Base-by-base conservation (phyloP, 129 eudicot genomes). In the Artemisia argyi region DNA sequence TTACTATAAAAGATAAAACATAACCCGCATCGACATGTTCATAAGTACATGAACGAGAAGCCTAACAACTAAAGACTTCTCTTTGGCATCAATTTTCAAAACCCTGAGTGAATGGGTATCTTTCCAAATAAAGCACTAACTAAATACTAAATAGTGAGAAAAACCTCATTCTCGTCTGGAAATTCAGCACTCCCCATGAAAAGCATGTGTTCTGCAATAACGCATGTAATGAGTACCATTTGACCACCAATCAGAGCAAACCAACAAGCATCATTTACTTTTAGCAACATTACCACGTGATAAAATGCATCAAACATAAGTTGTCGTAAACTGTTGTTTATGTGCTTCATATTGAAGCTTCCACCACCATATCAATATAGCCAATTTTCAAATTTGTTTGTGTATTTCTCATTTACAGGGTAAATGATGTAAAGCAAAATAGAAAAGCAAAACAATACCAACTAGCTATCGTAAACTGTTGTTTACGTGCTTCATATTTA, bases 141-240 rank as follows among this genome's bases (percentile, higher is more conserved):
- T 24, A 73, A 64, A 69, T 52, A 78, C 54, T 60, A 55, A 49
- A 64, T 54, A 68, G 62, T 54, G 22, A 57, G 52, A 69, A 84
- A 81, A 58, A 95, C 99, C 99, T 95, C 97, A 72, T 95, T 91
- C 80, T 95, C 99, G 80, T 90, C 97, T 14, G 99, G 97, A 77
- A 95, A 95, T 49, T 86, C 95, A 66, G 87, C 78, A 80, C 96
- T 95, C 63, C 99, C 99, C 99, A 95, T 95, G 78, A 91, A 91
- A 65, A 95, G 97, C 99, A 95, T 95, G 85, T 95, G 99, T 75
- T 95, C 99, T 95, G 89, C 86, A 86, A 78, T 11, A 69, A 65
- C 57, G 18, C 65, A 61, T 46, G 52, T 47, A 26, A 35, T 61
- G 32, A 73, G 68, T 68, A 77, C 20, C 62, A 50, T 60, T 53